These are phyloP conservation scores for Phytophthora chlamydospora DNA, from an alignment of 352 stramenopile genomes.

Conservation along the genomic window DNA sequence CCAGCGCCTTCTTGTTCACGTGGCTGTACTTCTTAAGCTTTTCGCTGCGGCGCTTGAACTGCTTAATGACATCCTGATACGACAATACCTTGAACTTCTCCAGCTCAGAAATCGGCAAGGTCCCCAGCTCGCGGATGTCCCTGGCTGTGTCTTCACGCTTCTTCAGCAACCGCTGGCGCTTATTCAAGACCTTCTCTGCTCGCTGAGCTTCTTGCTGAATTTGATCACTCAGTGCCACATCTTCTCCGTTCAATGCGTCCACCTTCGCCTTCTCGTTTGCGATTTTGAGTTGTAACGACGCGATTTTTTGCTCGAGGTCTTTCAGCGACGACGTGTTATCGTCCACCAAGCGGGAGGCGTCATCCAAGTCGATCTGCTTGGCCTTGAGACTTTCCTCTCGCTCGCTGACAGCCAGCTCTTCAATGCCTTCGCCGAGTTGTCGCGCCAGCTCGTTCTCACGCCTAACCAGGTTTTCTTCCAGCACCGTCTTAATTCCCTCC, in stretches of 20 bases:
- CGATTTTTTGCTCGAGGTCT: slow-evolving; percentile 65
- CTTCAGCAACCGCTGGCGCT: slow-evolving; percentile 76
- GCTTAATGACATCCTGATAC: slow-evolving; percentile 93
- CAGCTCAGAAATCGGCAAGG: slow-evolving; percentile 93
- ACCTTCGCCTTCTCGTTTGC: slow-evolving; percentile 47
- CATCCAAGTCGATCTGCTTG: slow-evolving; percentile 90
- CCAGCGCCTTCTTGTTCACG: slow-evolving; percentile 99
- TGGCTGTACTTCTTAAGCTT: slow-evolving; percentile 98
- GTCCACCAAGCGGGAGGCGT: slow-evolving; percentile 75
- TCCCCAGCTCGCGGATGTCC: slow-evolving; percentile 98
- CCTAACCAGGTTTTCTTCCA: slow-evolving; percentile 93
- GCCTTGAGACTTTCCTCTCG: slow-evolving; percentile 80
- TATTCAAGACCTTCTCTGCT: slow-evolving; percentile 88
- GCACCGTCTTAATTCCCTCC: slow-evolving; percentile 88
- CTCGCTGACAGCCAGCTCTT: slow-evolving; percentile 62
- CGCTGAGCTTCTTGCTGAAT: slow-evolving; percentile 81
- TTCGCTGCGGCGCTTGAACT: slow-evolving; percentile 95
- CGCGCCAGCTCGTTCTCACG: slow-evolving; percentile 72
- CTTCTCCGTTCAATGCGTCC: slow-evolving; percentile 64
- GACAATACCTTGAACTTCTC: slow-evolving; percentile 90
- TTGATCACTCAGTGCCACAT: slow-evolving; percentile 77
- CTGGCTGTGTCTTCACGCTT: slow-evolving; percentile 95
- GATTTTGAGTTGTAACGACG: slow-evolving; percentile 57
- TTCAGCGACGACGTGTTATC: slow-evolving; percentile 70
- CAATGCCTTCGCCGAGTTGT: slow-evolving; percentile 69